Evolutionary conservation across 768 basidiomycete species (phyloP), one percentile per base, ranked within the genome.

Genomic region (Termitomyces sp.): DNA sequence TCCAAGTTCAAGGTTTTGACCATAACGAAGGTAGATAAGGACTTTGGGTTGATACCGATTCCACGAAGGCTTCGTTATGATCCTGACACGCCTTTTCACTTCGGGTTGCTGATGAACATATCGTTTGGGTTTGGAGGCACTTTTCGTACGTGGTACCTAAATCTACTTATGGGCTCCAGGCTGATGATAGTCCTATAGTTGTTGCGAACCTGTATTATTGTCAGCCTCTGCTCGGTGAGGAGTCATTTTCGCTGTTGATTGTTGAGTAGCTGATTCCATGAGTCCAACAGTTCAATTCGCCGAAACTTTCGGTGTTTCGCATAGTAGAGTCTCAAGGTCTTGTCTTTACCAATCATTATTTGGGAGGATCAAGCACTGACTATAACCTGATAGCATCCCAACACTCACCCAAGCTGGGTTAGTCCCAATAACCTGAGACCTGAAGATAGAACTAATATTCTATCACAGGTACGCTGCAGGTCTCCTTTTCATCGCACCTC

Each of bases 401-500:
- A 63, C 62, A 17, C 34, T 63, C 37, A 48, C 56, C 8, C 63
- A 60, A 47, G 63, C 63, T 20, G 63, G 63, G 63, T 60, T 10
- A 36, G 63, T 60, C 4, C 0, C 3, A 6, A 40, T 29, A 42
- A 25, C n/a, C 20, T 6, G 32, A 32, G 1, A 32, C 36, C 49
- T 31, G 34, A 17, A 38, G 25, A 31, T 9, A 14, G 34, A 11
- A 47, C 17, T 37, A 1, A 37, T 6, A 8, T 40, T 17, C 4
- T n/a, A 40, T 57, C 17, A 25, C 65, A 88, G 90, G 47, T 94
- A 92, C 70, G 89, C 87, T 1, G 76, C 76, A 8, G 91, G 91
- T 1, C 79, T 94, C 7, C 71, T 94, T 3, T 72, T 94, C 46
- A 84, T 96, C 57, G 83, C 89, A 0, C 94, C 94, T 1, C 77